Evolutionary conservation across 2,329 filamentous ascomycete species (phyloP).

Genomic region (Exophiala aquamarina): DNA sequence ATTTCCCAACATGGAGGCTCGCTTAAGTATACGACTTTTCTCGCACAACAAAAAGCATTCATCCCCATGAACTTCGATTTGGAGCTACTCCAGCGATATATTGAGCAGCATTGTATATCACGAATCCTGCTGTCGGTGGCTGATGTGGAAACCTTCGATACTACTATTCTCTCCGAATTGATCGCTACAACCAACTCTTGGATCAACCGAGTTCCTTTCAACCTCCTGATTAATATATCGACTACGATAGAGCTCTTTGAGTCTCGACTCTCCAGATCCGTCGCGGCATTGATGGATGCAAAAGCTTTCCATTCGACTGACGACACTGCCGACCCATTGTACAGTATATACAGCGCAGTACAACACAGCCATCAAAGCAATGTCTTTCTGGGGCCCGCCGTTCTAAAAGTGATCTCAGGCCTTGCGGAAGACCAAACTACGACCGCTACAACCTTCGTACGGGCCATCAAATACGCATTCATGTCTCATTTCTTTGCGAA

Average conservation of each 20-base stretch:
- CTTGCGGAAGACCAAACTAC: conserved; percentile 61
- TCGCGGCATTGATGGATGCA: conserved; percentile 54
- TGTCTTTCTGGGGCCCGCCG: conserved; percentile 48
- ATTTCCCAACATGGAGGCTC: conserved; percentile 40
- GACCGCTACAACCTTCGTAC: conserved; percentile 55
- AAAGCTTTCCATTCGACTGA: conserved; percentile 50
- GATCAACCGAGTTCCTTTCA: conserved; percentile 61
- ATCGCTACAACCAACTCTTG: conserved; percentile 54
- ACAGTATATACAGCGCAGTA: conserved; percentile 38
- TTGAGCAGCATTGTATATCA: conserved; percentile 36
- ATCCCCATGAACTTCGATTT: conserved; percentile 47
- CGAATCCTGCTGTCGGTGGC: conserved; percentile 45
- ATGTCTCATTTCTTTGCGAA: conserved; percentile 67
- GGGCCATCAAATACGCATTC: conserved; percentile 59
- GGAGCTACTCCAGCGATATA: conserved; percentile 45
- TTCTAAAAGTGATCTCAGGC: conserved; percentile 54
- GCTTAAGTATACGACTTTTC: conserved; percentile 39
- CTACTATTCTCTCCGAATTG: conserved; percentile 44
- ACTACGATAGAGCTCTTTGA: conserved; percentile 64
- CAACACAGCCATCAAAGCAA: conserved; percentile 44
- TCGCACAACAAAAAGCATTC: conserved; percentile 40
- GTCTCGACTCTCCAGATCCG: conserved; percentile 54
- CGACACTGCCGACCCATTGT: conserved; percentile 35
- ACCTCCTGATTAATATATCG: conserved; percentile 61
- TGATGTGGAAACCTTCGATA: conserved; percentile 50